Evolutionary conservation across 176 grass and related monocot genomes (phyloP), one percentile per base, ranked within the genome.

Genomic region (Cenchrus purpureus): DNA sequence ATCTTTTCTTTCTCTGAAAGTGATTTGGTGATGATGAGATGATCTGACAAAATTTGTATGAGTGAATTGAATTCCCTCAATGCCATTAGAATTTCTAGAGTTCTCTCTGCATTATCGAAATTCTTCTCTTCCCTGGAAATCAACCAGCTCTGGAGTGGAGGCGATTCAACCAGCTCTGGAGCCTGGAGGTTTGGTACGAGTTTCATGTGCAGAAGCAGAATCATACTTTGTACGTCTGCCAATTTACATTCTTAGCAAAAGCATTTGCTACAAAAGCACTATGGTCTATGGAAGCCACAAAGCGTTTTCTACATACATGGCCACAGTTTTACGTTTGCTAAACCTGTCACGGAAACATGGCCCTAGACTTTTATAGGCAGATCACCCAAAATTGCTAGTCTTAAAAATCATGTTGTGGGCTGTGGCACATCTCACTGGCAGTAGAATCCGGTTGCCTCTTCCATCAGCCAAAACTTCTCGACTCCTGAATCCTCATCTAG

Each of bases 381-480:
- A 78, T 79, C 7, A 1, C 48, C 48, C 56, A 65, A 78, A 79
- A 65, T 78, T 83, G 74, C 48, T 49, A 37, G 54, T 78, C 20
- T 9, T 61, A 3, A 25, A 8, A 25, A 25, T 61, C 59, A 61
- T 61, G n/a, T 7, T 61, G n/a, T 59, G 7, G 19, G 19, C 34
- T 34, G 34, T 46, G 45, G 45, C 45, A 22, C 7, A 60, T 60
- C 20, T 60, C 5, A 61, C 6, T 46, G 19, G 8, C 68, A 71
- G 43, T 48, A 46, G 45, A 46, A 46, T 46, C 45, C 45, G 45
- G 45, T 25, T 19, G 45, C 44, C 12, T 3, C 5, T 72, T 72
- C 45, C 70, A 29, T 51, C n/a, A 50, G 11, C 70, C 70, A 50
- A 29, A 73, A 73, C 3, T 29, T 4, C 45, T 73, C n/a, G 1